Base-by-base conservation (phyloP, 176 grass and related monocot genomes). In the Aegilops speltoides region DNA sequence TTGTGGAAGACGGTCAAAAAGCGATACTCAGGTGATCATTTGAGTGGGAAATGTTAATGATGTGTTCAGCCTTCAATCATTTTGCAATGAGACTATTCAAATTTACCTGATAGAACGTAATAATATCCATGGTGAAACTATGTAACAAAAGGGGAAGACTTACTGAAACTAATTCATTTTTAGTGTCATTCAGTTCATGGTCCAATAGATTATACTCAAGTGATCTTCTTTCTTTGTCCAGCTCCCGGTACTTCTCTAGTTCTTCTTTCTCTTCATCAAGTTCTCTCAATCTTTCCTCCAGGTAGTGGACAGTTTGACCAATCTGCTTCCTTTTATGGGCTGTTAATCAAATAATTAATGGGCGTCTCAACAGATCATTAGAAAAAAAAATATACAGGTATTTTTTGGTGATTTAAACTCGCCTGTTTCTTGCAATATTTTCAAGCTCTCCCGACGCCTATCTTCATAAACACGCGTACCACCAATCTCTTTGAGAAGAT, bases 211-310 rank as follows among this genome's bases (percentile, higher is more conserved):
- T 96, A 93, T 99, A 94, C 68, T 96, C 94, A 3, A 99, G 92
- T 12, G 97, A 95, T 87, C 94, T 91, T 83, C 90, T 88, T 83
- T 99, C 90, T 80, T 99, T 99, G 90, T 99, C 97, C 22, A 96
- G 82, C 79, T 99, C 90, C 89, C 93, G 97, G 88, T 99, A 99
- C 74, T 96, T 92, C 85, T 22, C 86, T 91, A 99, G 94, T 36
- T 99, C 94, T 90, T 99, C 94, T 94, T 99, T 99, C 86, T 96
- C 97, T 94, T 94, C 94, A 91, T 99, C 92, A 61, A 99, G 92
- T 83, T 99, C 97, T 66, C 81, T 88, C 36, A 96, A 75, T 87
- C 97, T 93, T 61, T 96, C 92, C 83, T 99, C 97, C 79, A 99
- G 76, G 85, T 93, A 99, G 29, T 78, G 89, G 73, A 94, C 94